These are phyloP conservation scores for Mychonastes homosphaera DNA, from an alignment of 139 green algal species.

Conservation along the genomic window DNA sequence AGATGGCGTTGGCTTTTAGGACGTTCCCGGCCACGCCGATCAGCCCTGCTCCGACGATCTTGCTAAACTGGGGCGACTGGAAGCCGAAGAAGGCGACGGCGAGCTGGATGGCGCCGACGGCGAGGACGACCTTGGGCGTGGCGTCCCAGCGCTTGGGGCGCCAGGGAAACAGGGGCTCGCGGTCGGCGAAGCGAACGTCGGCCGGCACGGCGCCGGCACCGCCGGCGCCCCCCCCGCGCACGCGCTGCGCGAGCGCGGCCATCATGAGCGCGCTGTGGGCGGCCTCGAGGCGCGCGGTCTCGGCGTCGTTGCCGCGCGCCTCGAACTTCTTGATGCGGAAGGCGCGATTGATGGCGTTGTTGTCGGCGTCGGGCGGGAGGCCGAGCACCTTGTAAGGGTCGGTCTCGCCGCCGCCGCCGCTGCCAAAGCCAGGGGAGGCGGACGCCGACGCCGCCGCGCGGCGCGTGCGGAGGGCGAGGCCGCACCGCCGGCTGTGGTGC, in stretches of 20 bases:
- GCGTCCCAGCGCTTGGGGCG: constrained; percentile 50
- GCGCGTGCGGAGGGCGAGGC: too few species aligned
- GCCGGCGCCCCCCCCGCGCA: constrained; percentile 14
- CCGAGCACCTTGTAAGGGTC: constrained; percentile 29
- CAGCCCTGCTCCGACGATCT: constrained; percentile 26
- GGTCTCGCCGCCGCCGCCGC: too few species aligned
- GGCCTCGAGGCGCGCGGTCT: constrained; percentile 28
- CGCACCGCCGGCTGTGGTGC: too few species aligned
- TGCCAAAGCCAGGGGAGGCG: too few species aligned
- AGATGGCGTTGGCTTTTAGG: constrained; percentile 51
- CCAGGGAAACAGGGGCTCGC: constrained; percentile 46
- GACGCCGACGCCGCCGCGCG: too few species aligned
- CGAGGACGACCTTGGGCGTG: constrained; percentile 42
- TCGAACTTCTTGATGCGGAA: constrained; percentile 29
- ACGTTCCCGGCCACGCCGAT: constrained; percentile 40
- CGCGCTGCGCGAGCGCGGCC: constrained; percentile 19
- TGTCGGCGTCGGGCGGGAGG: constrained; percentile 25
- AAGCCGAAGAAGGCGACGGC: constrained; percentile 36
- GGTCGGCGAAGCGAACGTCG: constrained; percentile 34
- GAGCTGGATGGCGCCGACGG: constrained; percentile 36
- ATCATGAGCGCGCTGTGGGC: constrained; percentile 38
- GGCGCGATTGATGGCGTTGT: constrained; percentile 26
- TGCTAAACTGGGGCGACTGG: constrained; percentile 33
- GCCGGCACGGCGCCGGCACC: constrained; percentile 14
- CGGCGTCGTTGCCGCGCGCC: constrained; percentile 15